Evolutionary conservation across 768 basidiomycete genomes (phyloP), one percentile per base, ranked within the genome.

Genomic region (Lepiota brunneoincarnata): DNA sequence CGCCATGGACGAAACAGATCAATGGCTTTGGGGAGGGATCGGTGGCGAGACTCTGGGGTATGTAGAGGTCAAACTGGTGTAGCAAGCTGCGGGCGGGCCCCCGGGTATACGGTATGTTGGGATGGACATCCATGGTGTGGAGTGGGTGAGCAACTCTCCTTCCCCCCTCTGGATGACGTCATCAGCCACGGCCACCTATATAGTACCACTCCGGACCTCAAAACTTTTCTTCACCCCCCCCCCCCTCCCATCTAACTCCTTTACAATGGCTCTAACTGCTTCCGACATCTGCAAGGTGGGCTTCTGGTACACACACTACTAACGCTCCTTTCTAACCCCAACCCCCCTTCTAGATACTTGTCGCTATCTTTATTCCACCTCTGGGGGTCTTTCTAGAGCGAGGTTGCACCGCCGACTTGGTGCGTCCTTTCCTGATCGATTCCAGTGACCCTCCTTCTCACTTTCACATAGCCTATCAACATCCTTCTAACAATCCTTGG

Each of bases 321-420:
- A 17, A 11, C 38, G 10, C 20, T 37, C 41, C 28, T 51, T 59
- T 70, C 47, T 42, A 10, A 26, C 56, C 23, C 36, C 57, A 51
- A 15, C 40, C 50, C 21, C 58, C 31, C 15, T 51, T 49, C 20
- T 42, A 87, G 83, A 72, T 74, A 58, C 59, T 79, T 56, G 62
- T 83, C 51, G 89, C 89, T 55, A 76, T 92, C 70, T 60, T 91
- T 66, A 62, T 92, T 12, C 91, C 92, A 9, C 93, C 93, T 55
- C 65, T 96, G 2, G 92, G 87, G 52, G 93, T 96, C 21, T 93
- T 93, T 73, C 72, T 95, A 21, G 92, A 95, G 73, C 80, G 90
- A 49, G 93, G 93, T 21, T 94, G 91, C 66, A 73, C 75, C 34
- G 82, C 80, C 18, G 91, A 94, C 67, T 69, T 63, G 48, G 84